These are phyloP conservation scores for Tetrastigma voinierianum DNA, from an alignment of 164 flowering plant species.

Conservation along the genomic window DNA sequence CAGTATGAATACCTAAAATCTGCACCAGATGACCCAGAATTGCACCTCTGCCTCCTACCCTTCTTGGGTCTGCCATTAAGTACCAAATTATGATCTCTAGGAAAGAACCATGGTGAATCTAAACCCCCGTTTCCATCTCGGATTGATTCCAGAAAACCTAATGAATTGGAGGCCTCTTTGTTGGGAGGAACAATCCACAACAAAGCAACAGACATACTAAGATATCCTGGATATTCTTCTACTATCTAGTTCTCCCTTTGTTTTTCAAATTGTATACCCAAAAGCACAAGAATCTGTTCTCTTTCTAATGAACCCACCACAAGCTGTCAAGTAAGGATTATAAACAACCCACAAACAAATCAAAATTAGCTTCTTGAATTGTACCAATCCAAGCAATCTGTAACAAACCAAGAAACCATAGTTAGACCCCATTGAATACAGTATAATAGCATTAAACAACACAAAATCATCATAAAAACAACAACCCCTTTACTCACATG, in stretches of 20 bases:
- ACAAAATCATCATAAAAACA: not conserved
- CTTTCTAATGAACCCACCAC: not conserved
- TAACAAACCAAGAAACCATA: too few species aligned
- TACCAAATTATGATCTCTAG: conserved; percentile 14
- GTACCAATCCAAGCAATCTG: too few species aligned
- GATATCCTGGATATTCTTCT: not conserved
- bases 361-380: too few species aligned
- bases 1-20: conserved; percentile 30
- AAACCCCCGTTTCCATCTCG: conserved; percentile 20
- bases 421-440: too few species aligned
- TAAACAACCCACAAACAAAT: not conserved
- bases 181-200: conserved; percentile 40
- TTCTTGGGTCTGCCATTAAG: conserved; percentile 22
- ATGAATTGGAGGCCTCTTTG: conserved; percentile 30
- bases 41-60: conserved; percentile 28
- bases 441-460: too few species aligned
- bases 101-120: conserved; percentile 23
- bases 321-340: not conserved
- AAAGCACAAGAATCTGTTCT: not conserved
- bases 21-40: conserved; percentile 20
- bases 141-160: conserved; percentile 37
- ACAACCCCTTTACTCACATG: not conserved
- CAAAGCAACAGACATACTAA: conserved; percentile 40
- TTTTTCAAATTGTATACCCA: conserved; percentile 1
- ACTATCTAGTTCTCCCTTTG: not conserved